These are phyloP conservation scores for Hypholoma sublateritium DNA, from an alignment of 768 basidiomycete species.

Conservation along the genomic window DNA sequence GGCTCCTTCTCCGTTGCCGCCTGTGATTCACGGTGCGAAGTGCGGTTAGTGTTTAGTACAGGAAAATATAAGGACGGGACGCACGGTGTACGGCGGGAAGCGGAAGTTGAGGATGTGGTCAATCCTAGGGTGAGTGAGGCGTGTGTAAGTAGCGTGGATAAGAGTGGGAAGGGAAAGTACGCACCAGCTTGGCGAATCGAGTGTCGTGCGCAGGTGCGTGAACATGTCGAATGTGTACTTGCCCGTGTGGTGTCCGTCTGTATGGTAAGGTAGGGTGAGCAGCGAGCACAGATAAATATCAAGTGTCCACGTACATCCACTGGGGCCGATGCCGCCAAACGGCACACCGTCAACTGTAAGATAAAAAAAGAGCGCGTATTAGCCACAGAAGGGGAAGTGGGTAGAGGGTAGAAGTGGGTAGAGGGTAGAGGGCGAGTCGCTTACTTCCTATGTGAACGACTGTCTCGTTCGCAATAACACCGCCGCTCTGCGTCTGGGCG, in stretches of 20 bases:
- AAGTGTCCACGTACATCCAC: constrained; percentile 56
- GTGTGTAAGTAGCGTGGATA: background rate
- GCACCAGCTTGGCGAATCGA: constrained; percentile 61
- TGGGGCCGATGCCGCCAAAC: constrained; percentile 72
- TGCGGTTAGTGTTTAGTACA: background rate
- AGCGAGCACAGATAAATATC: background rate
- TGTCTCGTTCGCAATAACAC: constrained; percentile 67
- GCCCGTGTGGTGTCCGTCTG: constrained; percentile 66
- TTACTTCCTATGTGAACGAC: constrained; percentile 58
- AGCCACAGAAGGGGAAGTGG: no score
- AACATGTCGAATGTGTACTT: constrained; percentile 78
- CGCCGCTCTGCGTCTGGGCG: constrained; percentile 69
- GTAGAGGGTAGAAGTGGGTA: no score
- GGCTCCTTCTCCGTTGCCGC: constrained; percentile 29
- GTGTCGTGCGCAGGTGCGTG: constrained; percentile 66
- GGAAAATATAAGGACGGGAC: constrained; percentile 5
- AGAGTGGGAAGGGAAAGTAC: constrained; percentile 5
- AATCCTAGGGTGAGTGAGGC: constrained; percentile 41
- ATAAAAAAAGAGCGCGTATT: background rate
- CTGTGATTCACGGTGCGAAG: no score
- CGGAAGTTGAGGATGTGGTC: constrained; percentile 50
- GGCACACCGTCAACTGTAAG: constrained; percentile 60
- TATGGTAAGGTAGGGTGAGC: background rate
- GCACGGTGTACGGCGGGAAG: constrained; percentile 61
- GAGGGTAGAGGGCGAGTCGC: constrained; percentile 14